Evolutionary conservation across 23 red algal genomes (phyloP), one percentile per base, ranked within the genome.

Genomic region (Gracilaria caudata): DNA sequence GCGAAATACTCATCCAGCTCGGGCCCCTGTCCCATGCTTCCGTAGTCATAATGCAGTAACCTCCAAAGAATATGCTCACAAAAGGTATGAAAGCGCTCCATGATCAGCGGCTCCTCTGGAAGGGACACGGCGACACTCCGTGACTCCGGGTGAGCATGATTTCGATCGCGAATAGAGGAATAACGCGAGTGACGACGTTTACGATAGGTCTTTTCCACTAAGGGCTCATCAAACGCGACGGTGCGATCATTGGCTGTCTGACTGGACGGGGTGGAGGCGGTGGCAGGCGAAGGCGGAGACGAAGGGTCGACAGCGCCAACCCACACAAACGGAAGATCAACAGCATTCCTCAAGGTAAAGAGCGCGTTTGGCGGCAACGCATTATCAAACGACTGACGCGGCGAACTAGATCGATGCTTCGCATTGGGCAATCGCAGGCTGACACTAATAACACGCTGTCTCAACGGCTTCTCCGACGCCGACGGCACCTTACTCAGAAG

Each of bases 41-140:
- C 74, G 72, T 92, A 98, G 60, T 98, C 92, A 57, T 98, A 98
- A 34, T 98, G 95, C 39, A 98, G 53, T 68, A 98, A 64, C 12
- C 70, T 64, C 95, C 95, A 98, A 9, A 98, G 55, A 35, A 81
- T 88, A 30, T 91, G 44, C 39, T 94, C 80, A 51, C 89, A 85
- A 85, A 98, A 98, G 6, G 73, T 56, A 16, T 79, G 28, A 46
- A 56, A 95, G 55, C 55, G 56, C 13, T 46, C 55, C 39, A 82
- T 71, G 10, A 95, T 51, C 44, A 35, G 57, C 4, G 91, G 51
- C 23, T 94, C 82, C 35, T 41, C 61, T 4, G 91, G 71, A 2
- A 84, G 91, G 17, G 72, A 32, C 6, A 84, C 78, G 29, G 65
- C 60, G 4, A 88, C 84, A 63, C 51, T 63, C n/a, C 72, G 84